Evolutionary conservation across 768 basidiomycete genomes (phyloP), one percentile per base, ranked within the genome.

Genomic region (Pleurotus salmoneostramineus): DNA sequence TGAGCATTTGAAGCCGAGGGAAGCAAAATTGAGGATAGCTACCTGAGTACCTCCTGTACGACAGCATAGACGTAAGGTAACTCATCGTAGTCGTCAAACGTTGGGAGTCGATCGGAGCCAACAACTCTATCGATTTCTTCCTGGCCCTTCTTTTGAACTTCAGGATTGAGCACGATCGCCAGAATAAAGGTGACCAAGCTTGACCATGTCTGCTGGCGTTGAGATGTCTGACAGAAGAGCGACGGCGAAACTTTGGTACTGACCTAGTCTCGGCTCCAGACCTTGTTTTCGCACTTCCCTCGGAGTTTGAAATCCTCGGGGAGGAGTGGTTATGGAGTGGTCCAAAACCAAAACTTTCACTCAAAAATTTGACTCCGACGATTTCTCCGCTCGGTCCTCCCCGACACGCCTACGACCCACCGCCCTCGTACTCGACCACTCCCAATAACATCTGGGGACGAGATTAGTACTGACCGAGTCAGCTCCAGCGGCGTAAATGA

Each of bases 151-250:
- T 66, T 69, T 52, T 80, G 75, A 12, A 81, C 74, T 2, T 78
- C 69, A 14, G 84, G 84, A 64, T 83, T 64, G 33, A 78, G 71
- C 50, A 81, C 68, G 80, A 85, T 82, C 4, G 82, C 78, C 12
- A 84, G 74, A 27, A 82, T 58, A 64, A 84, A 83, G 4, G 76
- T 72, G 40, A 76, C 70, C 37, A 84, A 66, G 14, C 77, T 71
- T 11, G 81, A 76, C 10, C 78, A 72, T 2, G 81, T 84, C 84
- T 85, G 63, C 12, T 60, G n/a, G 21, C 21, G 21, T 27, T 27
- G 21, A 27, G 21, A 27, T 27, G 21, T 1, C 21, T 1, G 21
- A 27, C 21, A 27, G 21, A 27, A 27, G 21, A 27, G 21, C 21
- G 21, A 27, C 21, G 21, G 43, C 32, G 10, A 51, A 14, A n/a